A percentile compares a stretch with the other conserved stretches of the same genome.
Evolutionary conservation across 1,284 basidiomycete species (phyloP).

Genomic region (Papiliotrema laurentii): DNA sequence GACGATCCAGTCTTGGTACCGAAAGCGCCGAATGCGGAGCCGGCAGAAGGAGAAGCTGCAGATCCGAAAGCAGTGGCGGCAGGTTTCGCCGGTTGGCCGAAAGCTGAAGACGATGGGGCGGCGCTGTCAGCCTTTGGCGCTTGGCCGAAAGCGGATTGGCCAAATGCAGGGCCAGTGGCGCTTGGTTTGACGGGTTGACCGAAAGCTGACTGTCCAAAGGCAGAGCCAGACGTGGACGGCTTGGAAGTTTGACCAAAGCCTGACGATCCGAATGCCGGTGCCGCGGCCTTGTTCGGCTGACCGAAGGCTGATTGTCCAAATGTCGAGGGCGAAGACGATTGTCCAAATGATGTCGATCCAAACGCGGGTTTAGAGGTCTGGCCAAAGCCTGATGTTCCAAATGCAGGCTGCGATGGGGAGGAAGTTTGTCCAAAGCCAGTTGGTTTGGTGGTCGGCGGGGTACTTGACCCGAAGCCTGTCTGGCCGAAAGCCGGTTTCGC

Average conservation of each 20-base stretch:
- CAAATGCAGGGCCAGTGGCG: slow-evolving; percentile 9
- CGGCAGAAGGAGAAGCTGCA: slow-evolving; percentile 4
- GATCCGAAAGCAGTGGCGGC: not conserved
- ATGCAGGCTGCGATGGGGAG: not conserved
- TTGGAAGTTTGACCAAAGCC: slow-evolving; percentile 11
- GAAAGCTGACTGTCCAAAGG: slow-evolving; percentile 9
- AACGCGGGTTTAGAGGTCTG: not conserved
- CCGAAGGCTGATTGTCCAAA: slow-evolving; percentile 22
- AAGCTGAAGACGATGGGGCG: slow-evolving; percentile 8
- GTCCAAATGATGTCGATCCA: slow-evolving; percentile 9
- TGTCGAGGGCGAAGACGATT: slow-evolving; percentile 2
- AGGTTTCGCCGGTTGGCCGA: slow-evolving; percentile 20
- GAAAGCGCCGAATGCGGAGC: slow-evolving; percentile 2
- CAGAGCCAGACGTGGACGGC: slow-evolving; percentile 4
- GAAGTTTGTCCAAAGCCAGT: slow-evolving; percentile 6
- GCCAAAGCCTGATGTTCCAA: slow-evolving; percentile 4
- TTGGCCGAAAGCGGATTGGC: slow-evolving; percentile 20
- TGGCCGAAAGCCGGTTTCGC: slow-evolving; percentile 2
- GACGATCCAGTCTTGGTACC: not conserved
- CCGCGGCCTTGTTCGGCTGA: slow-evolving; percentile 11
- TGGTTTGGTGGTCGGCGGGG: slow-evolving; percentile 9
- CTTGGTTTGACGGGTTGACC: slow-evolving; percentile 11
- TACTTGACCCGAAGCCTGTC: slow-evolving; percentile 3
- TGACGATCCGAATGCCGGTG: slow-evolving; percentile 17
- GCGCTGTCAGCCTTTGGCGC: slow-evolving; percentile 10